Evolutionary conservation across 75 land plant species (phyloP), one percentile per base, ranked within the genome.

Genomic region (Pinus taeda): DNA sequence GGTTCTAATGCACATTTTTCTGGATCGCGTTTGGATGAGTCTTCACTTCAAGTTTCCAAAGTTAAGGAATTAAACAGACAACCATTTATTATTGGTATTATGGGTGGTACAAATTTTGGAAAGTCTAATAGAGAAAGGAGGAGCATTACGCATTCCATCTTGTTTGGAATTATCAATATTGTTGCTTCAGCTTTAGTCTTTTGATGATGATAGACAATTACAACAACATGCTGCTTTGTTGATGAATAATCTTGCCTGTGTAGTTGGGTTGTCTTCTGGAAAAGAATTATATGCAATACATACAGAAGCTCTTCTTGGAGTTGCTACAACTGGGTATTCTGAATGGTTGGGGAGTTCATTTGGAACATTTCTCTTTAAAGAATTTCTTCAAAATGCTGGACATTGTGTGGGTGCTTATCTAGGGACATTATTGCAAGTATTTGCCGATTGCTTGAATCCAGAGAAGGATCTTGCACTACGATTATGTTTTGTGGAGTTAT

Each of bases 381-480:
- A 0, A 63, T 63, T 63, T 63, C 42, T 3, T 39, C 4, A 39
- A 39, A 39, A 39, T 39, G 5, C 42, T 39, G 5, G 42, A 39
- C 1, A 39, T 39, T 39, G 42, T 39, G 83, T 80, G 24, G 85
- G 83, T 75, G 75, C 83, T n/a, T 83, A 80, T 69, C 57, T 83
- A 20, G 57, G 64, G 56, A 61, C 75, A 59, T 45, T 83, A 7
- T 18, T 83, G 21, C 83, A 78, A 37, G 42, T 83, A 36, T 75
- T 83, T 71, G 33, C 39, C 9, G 59, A 42, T 9, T 80, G 85
- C 69, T 61, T 83, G 73, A 58, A 81, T 17, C 33, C 61, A 53
- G 78, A 83, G 57, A 83, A 76, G 71, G 85, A 83, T 60, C 33
- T 78, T 55, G 78, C 78, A 56, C 85, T 83, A 59, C 85, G 83